A percentile compares a stretch with the other conserved stretches of the same genome.
phyloP scores from a whole-genome alignment of 768 basidiomycete genomes.

The Suillus lakei region DNA sequence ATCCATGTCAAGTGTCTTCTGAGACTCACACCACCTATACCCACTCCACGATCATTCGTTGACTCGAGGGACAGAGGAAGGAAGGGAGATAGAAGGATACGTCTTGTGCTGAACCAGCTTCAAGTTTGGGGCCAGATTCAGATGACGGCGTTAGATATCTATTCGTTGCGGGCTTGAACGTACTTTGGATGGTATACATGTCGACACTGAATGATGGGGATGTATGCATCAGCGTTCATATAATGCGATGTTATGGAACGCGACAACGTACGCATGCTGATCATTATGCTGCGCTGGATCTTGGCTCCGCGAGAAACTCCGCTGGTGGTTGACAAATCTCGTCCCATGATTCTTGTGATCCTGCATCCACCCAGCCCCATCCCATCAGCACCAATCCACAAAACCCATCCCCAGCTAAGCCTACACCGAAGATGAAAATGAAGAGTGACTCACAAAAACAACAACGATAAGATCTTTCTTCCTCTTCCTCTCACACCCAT shows the following conservation, averaged over 20 bases:
- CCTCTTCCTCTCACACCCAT: constrained; percentile 11
- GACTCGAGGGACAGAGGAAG: constrained; percentile 71
- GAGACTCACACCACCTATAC: constrained; percentile 75
- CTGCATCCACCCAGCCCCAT: too few species aligned
- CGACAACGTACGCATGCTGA: constrained; percentile 32
- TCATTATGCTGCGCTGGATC: constrained; percentile 28
- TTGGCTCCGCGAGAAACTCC: constrained; percentile 31
- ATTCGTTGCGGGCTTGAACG: too few species aligned
- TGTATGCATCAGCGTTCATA: constrained; percentile 18
- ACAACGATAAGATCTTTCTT: constrained; percentile 33
- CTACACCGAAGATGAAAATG: too few species aligned
- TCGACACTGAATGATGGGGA: too few species aligned
- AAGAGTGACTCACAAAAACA: constrained; percentile 25
- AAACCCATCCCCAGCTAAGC: too few species aligned
- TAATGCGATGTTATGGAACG: too few species aligned
- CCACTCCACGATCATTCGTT: constrained; percentile 68
- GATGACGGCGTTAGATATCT: too few species aligned
- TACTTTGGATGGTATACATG: constrained; percentile 39
- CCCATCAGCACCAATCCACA: too few species aligned
- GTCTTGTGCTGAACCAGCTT: constrained; percentile 70
- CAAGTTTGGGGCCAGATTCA: neutral
- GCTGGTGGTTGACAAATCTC: constrained; percentile 28
- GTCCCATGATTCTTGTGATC: constrained; percentile 38
- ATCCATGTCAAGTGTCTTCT: constrained; percentile 90
- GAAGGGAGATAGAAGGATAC: constrained; percentile 77